Conservation (phyloP, 345 rosid genomes). For the Gossypioides kirkii region DNA sequence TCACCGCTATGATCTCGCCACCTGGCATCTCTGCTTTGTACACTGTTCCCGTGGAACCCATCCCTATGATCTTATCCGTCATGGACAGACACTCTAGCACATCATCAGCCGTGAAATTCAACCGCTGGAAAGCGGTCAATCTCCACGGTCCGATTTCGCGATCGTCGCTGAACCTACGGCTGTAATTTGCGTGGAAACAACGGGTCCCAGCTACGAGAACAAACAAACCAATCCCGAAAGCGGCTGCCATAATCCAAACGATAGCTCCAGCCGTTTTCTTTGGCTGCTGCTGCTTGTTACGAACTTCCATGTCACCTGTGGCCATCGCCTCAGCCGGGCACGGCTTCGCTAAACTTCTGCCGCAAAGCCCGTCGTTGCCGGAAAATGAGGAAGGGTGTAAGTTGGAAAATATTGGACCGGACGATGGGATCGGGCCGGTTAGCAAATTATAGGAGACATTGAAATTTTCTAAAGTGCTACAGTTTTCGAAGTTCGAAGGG, state of each 20-base stretch:
- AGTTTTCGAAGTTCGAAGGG: slow-evolving; percentile 77
- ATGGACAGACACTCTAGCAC: slow-evolving; percentile 65
- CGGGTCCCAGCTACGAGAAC: slow-evolving; percentile 71
- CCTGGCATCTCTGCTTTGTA: slow-evolving; percentile 94
- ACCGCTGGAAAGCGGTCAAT: slow-evolving; percentile 83
- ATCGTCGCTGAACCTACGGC: slow-evolving; percentile 30
- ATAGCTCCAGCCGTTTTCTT: slow-evolving; percentile 76
- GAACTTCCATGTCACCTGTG: slow-evolving; percentile 32
- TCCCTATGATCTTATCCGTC: slow-evolving; percentile 79
- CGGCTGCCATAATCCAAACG: slow-evolving; percentile 91
- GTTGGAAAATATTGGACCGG: slow-evolving; percentile 55
- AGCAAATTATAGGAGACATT: slow-evolving; percentile 74
- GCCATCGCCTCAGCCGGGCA: slow-evolving; percentile 38
- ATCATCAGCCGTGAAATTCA: slow-evolving; percentile 87
- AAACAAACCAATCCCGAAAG: slow-evolving; percentile 73
- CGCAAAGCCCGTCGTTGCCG: slow-evolving; percentile 82
- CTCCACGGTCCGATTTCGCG: slow-evolving; percentile 85
- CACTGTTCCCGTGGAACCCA: slow-evolving; percentile 95
- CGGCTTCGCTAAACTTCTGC: slow-evolving; percentile 49
- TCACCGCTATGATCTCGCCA: slow-evolving; percentile 94
- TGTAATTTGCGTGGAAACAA: slow-evolving; percentile 61
- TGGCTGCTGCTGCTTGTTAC: slow-evolving; percentile 34
- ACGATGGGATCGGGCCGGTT: slow-evolving; percentile 70
- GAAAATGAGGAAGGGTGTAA: slow-evolving; percentile 74
- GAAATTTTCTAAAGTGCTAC: slow-evolving; percentile 69